Evolutionary conservation across 2,329 filamentous ascomycete genomes (phyloP).

Genomic region (Didymella arachidicola): DNA sequence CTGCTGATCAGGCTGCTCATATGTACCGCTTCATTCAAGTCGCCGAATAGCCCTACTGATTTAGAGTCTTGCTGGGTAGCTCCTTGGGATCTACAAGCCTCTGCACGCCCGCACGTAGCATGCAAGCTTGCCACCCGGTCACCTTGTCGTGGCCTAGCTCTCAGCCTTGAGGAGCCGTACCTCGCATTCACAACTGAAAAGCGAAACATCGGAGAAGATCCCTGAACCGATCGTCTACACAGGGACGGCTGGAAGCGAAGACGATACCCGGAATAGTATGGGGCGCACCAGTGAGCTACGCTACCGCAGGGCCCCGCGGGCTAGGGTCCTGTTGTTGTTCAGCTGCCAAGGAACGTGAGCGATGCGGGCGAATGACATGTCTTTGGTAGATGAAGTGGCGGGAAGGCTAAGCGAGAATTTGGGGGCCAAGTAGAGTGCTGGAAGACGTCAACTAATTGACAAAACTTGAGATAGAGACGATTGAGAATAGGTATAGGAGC

Average conservation of each 20-base stretch:
- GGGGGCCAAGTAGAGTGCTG: neutral
- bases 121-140: neutral
- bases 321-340: neutral
- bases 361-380: slow-evolving; percentile 2
- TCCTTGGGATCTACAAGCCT: neutral
- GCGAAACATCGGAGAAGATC: slow-evolving; percentile 10
- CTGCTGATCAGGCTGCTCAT: neutral
- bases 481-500: neutral
- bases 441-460: neutral
- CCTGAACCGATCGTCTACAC: slow-evolving; percentile 1
- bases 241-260: slow-evolving; percentile 7
- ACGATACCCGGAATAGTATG: neutral
- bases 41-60: slow-evolving; percentile 4
- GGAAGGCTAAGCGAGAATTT: slow-evolving; percentile 11
- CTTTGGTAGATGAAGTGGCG: slow-evolving; percentile 12
- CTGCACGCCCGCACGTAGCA: neutral
- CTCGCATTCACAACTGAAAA: slow-evolving; percentile 11
- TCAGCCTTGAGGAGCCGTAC: slow-evolving; percentile 6
- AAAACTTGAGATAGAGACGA: neutral
- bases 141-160: slow-evolving; percentile 1
- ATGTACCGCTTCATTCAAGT: neutral
- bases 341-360: slow-evolving; percentile 7
- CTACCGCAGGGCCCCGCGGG: neutral
- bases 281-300: neutral
- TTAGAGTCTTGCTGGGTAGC: neutral